A percentile compares a stretch with the other conserved stretches of the same genome.
These are phyloP conservation scores for Exophiala xenobiotica DNA, from an alignment of 2,329 filamentous ascomycete species.

Conservation along the genomic window DNA sequence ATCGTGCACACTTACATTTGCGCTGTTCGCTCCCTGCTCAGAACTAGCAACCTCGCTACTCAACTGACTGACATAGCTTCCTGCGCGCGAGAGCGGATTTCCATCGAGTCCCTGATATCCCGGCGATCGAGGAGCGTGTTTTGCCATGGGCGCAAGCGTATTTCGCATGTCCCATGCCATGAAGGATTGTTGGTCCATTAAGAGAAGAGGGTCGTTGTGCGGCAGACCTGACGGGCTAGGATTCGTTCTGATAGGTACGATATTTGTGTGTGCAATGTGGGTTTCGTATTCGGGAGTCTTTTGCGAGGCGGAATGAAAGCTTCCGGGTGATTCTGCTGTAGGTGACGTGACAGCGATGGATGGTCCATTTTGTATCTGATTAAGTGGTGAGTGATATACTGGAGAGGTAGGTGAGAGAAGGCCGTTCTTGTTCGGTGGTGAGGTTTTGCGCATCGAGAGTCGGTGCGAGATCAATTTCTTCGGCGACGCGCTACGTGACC, in stretches of 20 bases:
- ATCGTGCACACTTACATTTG: slow-evolving; percentile 8
- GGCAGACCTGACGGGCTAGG: slow-evolving; percentile 14
- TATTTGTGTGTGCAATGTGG: not conserved
- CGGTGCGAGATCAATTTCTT: slow-evolving; percentile 21
- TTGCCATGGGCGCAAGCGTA: slow-evolving; percentile 27
- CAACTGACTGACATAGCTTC: slow-evolving; percentile 27
- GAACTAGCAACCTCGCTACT: slow-evolving; percentile 27
- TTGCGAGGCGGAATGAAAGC: slow-evolving; percentile 80
- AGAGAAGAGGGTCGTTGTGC: slow-evolving; percentile 23
- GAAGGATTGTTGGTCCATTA: slow-evolving; percentile 27
- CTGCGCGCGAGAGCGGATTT: slow-evolving; percentile 23
- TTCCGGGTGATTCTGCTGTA: slow-evolving; percentile 97
- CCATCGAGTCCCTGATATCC: slow-evolving; percentile 18
- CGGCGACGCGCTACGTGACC: slow-evolving; percentile 26
- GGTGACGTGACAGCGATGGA: slow-evolving; percentile 38
- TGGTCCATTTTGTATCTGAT: slow-evolving; percentile 19
- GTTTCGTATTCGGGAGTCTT: slow-evolving; percentile 41
- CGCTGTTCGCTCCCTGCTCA: slow-evolving; percentile 18
- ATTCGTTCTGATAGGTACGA: slow-evolving; percentile 9
- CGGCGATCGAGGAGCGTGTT: slow-evolving; percentile 25
- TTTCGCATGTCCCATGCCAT: slow-evolving; percentile 27
- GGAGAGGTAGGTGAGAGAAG: slow-evolving; percentile 6
- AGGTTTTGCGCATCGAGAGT: slow-evolving; percentile 16
- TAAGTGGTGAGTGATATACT: slow-evolving; percentile 17
- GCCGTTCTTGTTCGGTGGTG: slow-evolving; percentile 14